These are phyloP conservation scores for Penicillium tannophilum DNA, from an alignment of 495 filamentous ascomycete species.

Conservation along the genomic window DNA sequence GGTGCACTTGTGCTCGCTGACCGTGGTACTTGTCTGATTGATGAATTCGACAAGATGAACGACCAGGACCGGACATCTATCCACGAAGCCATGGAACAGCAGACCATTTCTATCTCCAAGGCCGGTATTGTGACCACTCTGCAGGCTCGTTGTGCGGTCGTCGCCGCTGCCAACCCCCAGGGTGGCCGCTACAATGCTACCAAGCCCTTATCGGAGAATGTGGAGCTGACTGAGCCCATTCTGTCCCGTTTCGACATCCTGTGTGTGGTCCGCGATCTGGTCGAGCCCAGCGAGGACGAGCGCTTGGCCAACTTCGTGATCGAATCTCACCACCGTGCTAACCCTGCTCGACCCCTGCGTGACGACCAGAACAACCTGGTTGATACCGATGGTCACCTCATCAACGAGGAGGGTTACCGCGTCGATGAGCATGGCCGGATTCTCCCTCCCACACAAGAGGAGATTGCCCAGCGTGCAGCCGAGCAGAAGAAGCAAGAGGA, in stretches of 20 bases:
- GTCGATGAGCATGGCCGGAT: slow-evolving; percentile 38
- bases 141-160: slow-evolving; percentile 95
- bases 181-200: slow-evolving; percentile 97
- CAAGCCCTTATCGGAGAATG: slow-evolving; percentile 92
- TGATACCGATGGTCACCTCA: slow-evolving; percentile 59
- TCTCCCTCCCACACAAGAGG: slow-evolving; percentile 39
- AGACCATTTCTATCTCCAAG: slow-evolving; percentile 99
- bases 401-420: slow-evolving; percentile 50
- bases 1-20: slow-evolving; percentile 96
- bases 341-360: slow-evolving; percentile 64
- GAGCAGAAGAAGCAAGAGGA: slow-evolving; percentile 51
- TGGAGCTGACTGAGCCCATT: slow-evolving; percentile 96
- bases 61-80: slow-evolving; percentile 98
- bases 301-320: slow-evolving; percentile 94
- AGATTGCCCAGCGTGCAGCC: slow-evolving; percentile 36
- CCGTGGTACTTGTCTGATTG: slow-evolving; percentile 93
- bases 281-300: slow-evolving; percentile 96
- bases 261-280: slow-evolving; percentile 94
- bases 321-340: slow-evolving; percentile 85
- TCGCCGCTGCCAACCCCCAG: slow-evolving; percentile 95
- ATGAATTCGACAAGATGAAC: slow-evolving; percentile 99
- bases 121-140: slow-evolving; percentile 98
- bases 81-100: slow-evolving; percentile 99
- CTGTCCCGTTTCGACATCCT: slow-evolving; percentile 98
- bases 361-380: slow-evolving; percentile 60